Percentiles rank a stretch among this genome's conserved stretches.
These are phyloP conservation scores for Eucalyptus melliodora DNA, from an alignment of 345 rosid genomes.

Conservation along the genomic window DNA sequence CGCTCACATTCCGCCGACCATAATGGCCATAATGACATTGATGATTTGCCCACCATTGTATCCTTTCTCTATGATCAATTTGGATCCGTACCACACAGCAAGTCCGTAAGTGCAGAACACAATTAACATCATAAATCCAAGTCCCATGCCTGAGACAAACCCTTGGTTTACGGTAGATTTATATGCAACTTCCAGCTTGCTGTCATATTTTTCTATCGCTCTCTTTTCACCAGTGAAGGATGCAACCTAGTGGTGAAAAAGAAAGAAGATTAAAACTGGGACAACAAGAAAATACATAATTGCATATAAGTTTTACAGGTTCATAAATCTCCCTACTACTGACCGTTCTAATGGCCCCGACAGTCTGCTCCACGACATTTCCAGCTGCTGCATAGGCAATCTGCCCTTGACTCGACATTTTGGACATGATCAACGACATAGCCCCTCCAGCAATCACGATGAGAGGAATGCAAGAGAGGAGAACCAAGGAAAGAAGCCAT, in stretches of 20 bases:
- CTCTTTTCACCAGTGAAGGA: constrained; percentile 85
- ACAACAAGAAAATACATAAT: not conserved
- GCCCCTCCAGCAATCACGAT: constrained; percentile 40
- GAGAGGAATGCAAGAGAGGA: constrained; percentile 55
- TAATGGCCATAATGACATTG: constrained; percentile 44
- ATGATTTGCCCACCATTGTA: constrained; percentile 76
- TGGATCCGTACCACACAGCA: constrained; percentile 70
- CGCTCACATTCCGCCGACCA: constrained; percentile 78
- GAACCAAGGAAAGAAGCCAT: constrained; percentile 34
- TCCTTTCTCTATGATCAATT: constrained; percentile 43
- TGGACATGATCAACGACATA: constrained; percentile 44
- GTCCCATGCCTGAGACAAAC: constrained; percentile 56
- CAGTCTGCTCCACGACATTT: constrained; percentile 73
- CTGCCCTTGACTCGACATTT: constrained; percentile 70
- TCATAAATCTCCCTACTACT: not conserved
- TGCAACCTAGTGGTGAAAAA: constrained; percentile 35
- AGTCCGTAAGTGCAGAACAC: constrained; percentile 45
- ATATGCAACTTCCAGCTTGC: constrained; percentile 45
- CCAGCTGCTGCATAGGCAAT: constrained; percentile 85
- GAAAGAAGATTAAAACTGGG: not conserved
- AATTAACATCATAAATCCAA: constrained; percentile 32
- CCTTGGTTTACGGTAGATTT: constrained; percentile 51
- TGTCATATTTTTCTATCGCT: constrained; percentile 49
- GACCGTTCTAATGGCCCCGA: constrained; percentile 80
- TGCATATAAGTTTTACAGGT: not conserved